Percentiles rank a stretch among this genome's conserved stretches.
Evolutionary conservation across 768 basidiomycete species (phyloP).

Genomic region (Collybia mongolica): DNA sequence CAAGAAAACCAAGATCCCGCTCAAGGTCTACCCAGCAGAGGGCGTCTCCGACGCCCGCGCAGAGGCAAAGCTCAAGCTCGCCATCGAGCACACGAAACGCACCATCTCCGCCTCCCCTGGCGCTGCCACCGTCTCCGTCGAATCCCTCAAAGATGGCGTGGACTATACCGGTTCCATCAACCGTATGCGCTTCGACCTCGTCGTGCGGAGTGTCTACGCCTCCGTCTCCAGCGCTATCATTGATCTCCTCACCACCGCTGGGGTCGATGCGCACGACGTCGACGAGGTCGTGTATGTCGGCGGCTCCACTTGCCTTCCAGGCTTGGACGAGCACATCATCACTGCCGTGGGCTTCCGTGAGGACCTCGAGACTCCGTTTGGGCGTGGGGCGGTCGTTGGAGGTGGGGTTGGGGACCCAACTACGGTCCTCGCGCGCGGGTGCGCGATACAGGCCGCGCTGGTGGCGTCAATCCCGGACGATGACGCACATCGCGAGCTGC

Average conservation of each 20-base stretch:
- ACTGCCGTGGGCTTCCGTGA: constrained; percentile 54
- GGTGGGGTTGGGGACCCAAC: constrained; percentile 79
- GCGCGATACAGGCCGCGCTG: constrained; percentile 70
- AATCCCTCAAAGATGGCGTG: constrained; percentile 89
- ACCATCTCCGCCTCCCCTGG: constrained; percentile 85
- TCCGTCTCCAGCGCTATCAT: constrained; percentile 49
- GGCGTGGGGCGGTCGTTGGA: constrained; percentile 63
- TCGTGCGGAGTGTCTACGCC: constrained; percentile 59
- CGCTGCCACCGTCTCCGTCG: constrained; percentile 89
- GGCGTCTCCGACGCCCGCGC: constrained; percentile 73
- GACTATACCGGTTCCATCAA: constrained; percentile 70
- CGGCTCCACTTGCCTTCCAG: constrained; percentile 71
- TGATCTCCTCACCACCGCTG: constrained; percentile 49
- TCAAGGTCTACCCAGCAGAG: constrained; percentile 62
- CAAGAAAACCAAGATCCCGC: constrained; percentile 85
- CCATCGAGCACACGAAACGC: constrained; percentile 93
- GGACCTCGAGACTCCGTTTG: constrained; percentile 63
- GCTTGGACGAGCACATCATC: constrained; percentile 62
- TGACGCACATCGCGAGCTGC: constrained; percentile 48
- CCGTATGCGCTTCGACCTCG: constrained; percentile 62
- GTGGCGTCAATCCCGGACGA: constrained; percentile 47
- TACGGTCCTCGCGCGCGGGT: constrained; percentile 74
- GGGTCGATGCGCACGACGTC: constrained; percentile 62
- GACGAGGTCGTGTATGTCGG: constrained; percentile 84
- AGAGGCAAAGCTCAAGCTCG: constrained; percentile 89